Evolutionary conservation across 345 rosid species (phyloP).

Genomic region (Reutealis trisperma): DNA sequence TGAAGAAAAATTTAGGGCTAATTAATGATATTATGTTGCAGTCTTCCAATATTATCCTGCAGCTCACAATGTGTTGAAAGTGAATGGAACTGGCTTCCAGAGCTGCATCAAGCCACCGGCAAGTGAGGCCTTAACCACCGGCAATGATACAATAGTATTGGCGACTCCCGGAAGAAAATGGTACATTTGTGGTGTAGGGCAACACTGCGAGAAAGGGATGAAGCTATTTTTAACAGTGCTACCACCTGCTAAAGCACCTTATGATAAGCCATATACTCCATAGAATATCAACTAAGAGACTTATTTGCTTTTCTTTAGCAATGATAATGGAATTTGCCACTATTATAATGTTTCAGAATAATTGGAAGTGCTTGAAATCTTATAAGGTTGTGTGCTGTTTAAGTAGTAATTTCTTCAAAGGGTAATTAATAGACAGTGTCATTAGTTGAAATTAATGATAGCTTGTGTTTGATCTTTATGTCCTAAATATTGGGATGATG

Average conservation of each 20-base stretch:
- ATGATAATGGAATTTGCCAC: too few relatives aligned
- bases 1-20: too few relatives aligned
- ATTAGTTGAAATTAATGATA: too few relatives aligned
- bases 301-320: too few relatives aligned
- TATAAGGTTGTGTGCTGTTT: too few relatives aligned
- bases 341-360: too few relatives aligned
- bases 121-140: conserved; percentile 11
- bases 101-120: conserved; percentile 21
- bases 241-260: neutral
- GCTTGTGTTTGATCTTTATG: too few relatives aligned
- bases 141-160: conserved; percentile 9
- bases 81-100: conserved; percentile 33
- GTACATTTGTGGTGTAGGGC: conserved; percentile 20
- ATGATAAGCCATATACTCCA: neutral
- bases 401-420: too few relatives aligned
- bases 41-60: conserved; percentile 26
- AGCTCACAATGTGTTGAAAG: conserved; percentile 25
- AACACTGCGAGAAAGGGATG: conserved; percentile 12
- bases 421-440: too few relatives aligned
- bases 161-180: conserved; percentile 25
- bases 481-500: too few relatives aligned
- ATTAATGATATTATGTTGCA: conserved; percentile 10
- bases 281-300: too few relatives aligned
- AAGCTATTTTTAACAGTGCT: conserved; percentile 17
- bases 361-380: too few relatives aligned